Evolutionary conservation across 768 basidiomycete species (phyloP), one percentile per base, ranked within the genome.

Genomic region (Ramaria rubella): DNA sequence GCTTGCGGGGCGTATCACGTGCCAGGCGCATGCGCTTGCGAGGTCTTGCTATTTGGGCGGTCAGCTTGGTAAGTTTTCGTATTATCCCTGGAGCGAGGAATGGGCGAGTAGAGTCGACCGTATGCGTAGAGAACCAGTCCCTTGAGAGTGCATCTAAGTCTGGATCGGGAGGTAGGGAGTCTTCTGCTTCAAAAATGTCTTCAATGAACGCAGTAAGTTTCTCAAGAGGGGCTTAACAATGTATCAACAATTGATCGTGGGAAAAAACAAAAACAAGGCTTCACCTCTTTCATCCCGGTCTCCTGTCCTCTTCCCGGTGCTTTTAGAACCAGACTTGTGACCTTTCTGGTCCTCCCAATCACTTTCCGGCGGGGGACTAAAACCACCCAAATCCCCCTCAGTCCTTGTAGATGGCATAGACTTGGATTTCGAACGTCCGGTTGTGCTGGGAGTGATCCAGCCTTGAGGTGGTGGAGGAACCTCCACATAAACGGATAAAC

Each of bases 121-220:
- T 87, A 29, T 80, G 70, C 6, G 72, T 72, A 23, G 83, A 93
- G 69, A 83, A 93, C 65, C 75, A 86, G 34, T 26, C 29, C 59
- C 73, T 65, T 3, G 82, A 74, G 12, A 91, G 72, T 50, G 82
- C 76, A 14, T 65, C 58, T n/a, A 72, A 58, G 36, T 78, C 75
- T 9, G 45, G 27, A 49, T 87, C 85, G 0, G 81, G 72, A 2
- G 85, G 77, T 15, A 91, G 72, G 0, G 77, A 67, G 65, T 94
- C 93, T 62, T 90, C 85, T 0, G 87, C 83, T 60, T 88, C 85
- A 55, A 95, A 88, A 15, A 96, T 78, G 53, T 95, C 92, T 60
- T 93, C 90, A 1, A 95, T 73, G 17, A 91, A 71, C 2, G 82
- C 81, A 0, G 73, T 75, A 9, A 98, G 75, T 67, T 89, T 94